These are phyloP conservation scores for Globisporangium okanoganense DNA, from an alignment of 352 stramenopile species.

Conservation along the genomic window DNA sequence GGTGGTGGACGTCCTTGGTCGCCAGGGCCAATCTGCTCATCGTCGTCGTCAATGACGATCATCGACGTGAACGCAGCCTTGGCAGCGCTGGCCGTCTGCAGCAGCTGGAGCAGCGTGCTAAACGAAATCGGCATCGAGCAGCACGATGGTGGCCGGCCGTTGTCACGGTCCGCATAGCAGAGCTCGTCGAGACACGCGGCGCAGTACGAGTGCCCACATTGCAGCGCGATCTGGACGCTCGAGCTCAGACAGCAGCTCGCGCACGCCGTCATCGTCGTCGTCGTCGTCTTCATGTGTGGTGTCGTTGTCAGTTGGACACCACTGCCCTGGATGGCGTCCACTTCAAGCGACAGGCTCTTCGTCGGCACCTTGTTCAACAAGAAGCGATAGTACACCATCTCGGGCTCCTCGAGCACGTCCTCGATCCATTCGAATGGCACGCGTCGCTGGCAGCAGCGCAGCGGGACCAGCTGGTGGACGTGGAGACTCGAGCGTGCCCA, in stretches of 20 bases:
- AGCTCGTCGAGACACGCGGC: neutral
- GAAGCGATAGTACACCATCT: slow-evolving; percentile 41
- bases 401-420: slow-evolving; percentile 26
- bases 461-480: slow-evolving; percentile 17
- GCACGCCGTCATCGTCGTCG: neutral
- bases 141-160: neutral
- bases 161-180: neutral
- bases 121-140: neutral
- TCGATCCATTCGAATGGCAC: slow-evolving; percentile 28
- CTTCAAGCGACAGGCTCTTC: neutral
- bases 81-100: neutral
- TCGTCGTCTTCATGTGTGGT: neutral
- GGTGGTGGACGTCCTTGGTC: neutral
- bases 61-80: neutral
- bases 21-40: neutral
- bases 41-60: slow-evolving; percentile 10
- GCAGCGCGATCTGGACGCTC: neutral
- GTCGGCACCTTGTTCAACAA: slow-evolving; percentile 12
- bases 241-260: neutral
- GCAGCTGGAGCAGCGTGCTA: neutral
- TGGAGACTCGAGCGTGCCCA: slow-evolving; percentile 20
- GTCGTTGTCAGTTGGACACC: neutral
- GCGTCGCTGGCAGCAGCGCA: slow-evolving; percentile 33
- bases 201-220: neutral
- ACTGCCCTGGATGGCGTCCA: no score